Evolutionary conservation across 1,284 basidiomycete species (phyloP).

Genomic region (Boletellus deceptivus): DNA sequence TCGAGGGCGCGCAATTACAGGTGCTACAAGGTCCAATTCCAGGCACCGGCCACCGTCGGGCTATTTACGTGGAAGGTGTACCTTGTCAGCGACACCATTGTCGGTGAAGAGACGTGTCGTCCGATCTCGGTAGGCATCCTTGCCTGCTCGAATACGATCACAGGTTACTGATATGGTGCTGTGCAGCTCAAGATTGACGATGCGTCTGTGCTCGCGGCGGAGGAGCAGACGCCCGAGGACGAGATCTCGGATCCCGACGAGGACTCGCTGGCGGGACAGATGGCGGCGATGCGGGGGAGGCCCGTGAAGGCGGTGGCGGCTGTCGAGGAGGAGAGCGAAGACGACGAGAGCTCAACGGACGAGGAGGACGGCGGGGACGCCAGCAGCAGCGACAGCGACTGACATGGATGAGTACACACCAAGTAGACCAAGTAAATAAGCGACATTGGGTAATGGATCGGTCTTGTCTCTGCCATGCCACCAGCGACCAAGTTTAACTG

Average conservation of each 20-base stretch:
- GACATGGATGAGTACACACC: background rate
- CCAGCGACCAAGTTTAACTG: slow-evolving; percentile 43
- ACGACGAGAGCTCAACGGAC: slow-evolving; percentile 41
- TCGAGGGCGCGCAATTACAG: slow-evolving; percentile 68
- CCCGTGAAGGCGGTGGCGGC: slow-evolving; percentile 66
- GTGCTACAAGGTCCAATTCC: slow-evolving; percentile 90
- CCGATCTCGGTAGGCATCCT: slow-evolving; percentile 63
- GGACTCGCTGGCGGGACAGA: slow-evolving; percentile 94
- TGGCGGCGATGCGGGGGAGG: slow-evolving; percentile 95
- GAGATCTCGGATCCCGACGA: slow-evolving; percentile 97
- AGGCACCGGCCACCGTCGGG: slow-evolving; percentile 85
- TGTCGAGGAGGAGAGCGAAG: slow-evolving; percentile 44
- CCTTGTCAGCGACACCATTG: slow-evolving; percentile 83
- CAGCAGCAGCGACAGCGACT: slow-evolving; percentile 32
- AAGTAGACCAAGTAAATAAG: no score
- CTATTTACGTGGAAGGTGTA: slow-evolving; percentile 89
- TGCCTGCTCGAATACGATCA: slow-evolving; percentile 9
- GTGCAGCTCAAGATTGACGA: slow-evolving; percentile 81
- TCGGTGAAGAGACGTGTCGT: slow-evolving; percentile 75
- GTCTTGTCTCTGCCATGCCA: background rate
- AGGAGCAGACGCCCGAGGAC: slow-evolving; percentile 72
- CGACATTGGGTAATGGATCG: no score
- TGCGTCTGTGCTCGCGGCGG: slow-evolving; percentile 52
- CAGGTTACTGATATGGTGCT: slow-evolving; percentile 1
- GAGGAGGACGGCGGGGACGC: slow-evolving; percentile 17